Evolutionary conservation across 2,329 filamentous ascomycete species (phyloP), one percentile per base, ranked within the genome.

Genomic region (Xylariaceae sp.): DNA sequence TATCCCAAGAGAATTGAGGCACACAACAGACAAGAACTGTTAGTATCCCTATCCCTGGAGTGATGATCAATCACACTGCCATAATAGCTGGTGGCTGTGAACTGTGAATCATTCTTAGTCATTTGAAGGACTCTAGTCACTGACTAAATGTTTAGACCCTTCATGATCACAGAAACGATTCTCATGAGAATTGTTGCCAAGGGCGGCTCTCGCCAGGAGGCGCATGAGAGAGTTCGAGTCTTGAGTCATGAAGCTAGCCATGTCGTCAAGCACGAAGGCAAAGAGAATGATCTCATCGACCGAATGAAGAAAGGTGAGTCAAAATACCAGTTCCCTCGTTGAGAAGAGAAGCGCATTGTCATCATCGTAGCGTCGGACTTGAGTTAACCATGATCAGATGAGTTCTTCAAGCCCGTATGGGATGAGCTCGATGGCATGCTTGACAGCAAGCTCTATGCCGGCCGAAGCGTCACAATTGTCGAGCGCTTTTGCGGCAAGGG

Each of bases 141-240:
- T 26, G 22, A 26, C 22, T 11, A 11, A 11, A 26, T 26, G 22
- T 26, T 26, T 26, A 26, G 22, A 12, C 90, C 90, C 1, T 95
- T 95, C 67, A 94, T 91, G 85, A 76, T 81, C 7, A 89, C 57
- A 1, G 59, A 62, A 41, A 55, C 45, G 19, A 55, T 57, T 51
- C 54, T 55, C 31, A 60, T 60, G 55, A 56, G 53, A 41, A 32
- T 60, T 3, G 50, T 54, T 19, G 54, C 55, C 3, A 51, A 56
- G 24, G 57, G 59, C 22, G 53, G 36, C 3, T 56, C 49, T 15
- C 47, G 56, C 41, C 59, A 61, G 42, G 54, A 59, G 41, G 85
- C 87, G 1, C 89, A 95, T 65, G 89, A 95, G 68, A 71, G 91
- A 64, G 90, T 95, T 56, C 83, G 85, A 7, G 85, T 95, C 2